Evolutionary conservation across 345 rosid species (phyloP), one percentile per base, ranked within the genome.

Genomic region (Boechera stricta): DNA sequence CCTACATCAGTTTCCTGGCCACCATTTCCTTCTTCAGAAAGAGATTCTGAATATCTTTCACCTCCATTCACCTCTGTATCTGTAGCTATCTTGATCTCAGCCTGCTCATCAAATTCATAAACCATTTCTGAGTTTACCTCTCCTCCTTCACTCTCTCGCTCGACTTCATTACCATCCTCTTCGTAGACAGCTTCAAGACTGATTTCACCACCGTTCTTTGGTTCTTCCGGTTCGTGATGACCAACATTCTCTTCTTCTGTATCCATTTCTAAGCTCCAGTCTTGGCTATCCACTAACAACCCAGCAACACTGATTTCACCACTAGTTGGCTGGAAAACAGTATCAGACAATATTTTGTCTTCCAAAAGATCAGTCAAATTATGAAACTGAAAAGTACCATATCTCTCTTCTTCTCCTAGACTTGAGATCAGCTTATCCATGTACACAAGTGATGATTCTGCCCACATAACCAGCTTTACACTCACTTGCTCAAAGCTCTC

Each of bases 401-500:
- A n/a, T 10, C 44, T 73, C 18, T 78, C 45, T 38, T 58, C 73
- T 24, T 59, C 73, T 12, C 77, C 28, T 48, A 78, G 64, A 41
- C 73, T 72, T 7, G 77, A 78, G 63, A 72, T 59, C 26, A 78
- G 51, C 64, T 59, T 65, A 16, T 51, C 73, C 8, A 78, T 15
- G 18, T 66, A 78, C 38, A 67, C 64, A 41, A 72, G 64, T 42
- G 81, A 59, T 60, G 81, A 33, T 52, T 48, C 77, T 42, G 64
- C 69, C 74, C 81, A 73, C 69, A 72, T 16, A 64, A 47, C 18
- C 18, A 78, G 52, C 81, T 78, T 78, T 10, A 2, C 78, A 78
- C 74, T 33, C 18, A 73, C 41, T 38, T 67, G 70, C 59, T 73
- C 74, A 73, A 60, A 72, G 51, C 51, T 60, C 49, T 72, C 78